These are phyloP conservation scores for Echinochloa phyllopogon DNA, from an alignment of 176 grass and related monocot species.

Conservation along the genomic window DNA sequence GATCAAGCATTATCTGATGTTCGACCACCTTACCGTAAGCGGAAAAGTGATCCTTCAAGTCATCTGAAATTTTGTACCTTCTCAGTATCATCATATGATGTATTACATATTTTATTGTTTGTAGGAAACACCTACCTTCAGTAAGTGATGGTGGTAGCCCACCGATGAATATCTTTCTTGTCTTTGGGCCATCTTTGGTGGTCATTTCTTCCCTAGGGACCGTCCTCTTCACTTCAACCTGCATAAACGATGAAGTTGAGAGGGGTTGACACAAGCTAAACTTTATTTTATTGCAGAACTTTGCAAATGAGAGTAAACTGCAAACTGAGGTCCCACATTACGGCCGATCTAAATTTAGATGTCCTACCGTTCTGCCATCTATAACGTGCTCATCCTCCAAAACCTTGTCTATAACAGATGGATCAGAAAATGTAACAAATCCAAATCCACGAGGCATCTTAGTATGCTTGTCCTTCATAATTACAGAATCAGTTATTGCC, in stretches of 20 bases:
- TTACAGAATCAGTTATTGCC: conserved; percentile 95
- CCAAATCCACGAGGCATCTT: conserved; percentile 99
- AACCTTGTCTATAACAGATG: conserved; percentile 96
- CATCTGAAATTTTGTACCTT: conserved; percentile 68
- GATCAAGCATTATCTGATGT: conserved; percentile 97
- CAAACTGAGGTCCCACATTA: conserved; percentile 48
- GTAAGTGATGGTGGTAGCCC: conserved; percentile 76
- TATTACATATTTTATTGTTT: background rate
- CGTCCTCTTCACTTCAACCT: conserved; percentile 99
- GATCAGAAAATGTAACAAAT: conserved; percentile 99
- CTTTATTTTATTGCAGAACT: background rate
- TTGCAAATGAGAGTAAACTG: conserved; percentile 16
- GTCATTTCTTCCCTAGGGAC: conserved; percentile 86
- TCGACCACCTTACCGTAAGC: conserved; percentile 79
- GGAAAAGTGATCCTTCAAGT: conserved; percentile 91
- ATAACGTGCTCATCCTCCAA: conserved; percentile 97
- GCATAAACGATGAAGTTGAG: conserved; percentile 34
- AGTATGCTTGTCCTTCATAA: conserved; percentile 99
- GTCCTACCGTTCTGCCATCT: conserved; percentile 83
- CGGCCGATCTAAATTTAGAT: conserved; percentile 57
- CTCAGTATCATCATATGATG: conserved; percentile 23
- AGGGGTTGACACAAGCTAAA: conserved; percentile 20
- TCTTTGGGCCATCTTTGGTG: conserved; percentile 80
- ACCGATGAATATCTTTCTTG: conserved; percentile 98
- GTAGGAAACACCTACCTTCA: conserved; percentile 64